Evolutionary conservation across 257 asterid species (phyloP).

Genomic region (Penstemon eatonii): DNA sequence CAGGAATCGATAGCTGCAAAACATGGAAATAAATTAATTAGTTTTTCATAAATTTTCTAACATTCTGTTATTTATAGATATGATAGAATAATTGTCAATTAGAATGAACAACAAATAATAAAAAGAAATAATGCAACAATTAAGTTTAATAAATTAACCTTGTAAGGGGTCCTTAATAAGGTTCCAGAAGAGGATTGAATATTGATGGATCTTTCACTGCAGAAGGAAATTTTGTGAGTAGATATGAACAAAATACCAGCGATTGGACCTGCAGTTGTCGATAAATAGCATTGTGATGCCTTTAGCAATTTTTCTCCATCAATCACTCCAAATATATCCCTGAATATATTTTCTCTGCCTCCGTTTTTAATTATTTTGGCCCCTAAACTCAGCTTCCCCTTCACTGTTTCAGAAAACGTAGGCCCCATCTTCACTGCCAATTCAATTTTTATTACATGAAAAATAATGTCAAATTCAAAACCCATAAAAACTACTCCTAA

Average conservation of each 20-base stretch:
- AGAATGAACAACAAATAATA: too few species aligned
- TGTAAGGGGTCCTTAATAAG: conserved; percentile 54
- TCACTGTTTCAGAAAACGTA: conserved; percentile 69
- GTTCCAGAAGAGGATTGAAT: conserved; percentile 50
- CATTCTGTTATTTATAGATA: too few species aligned
- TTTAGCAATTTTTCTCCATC: conserved; percentile 64
- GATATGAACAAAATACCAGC: conserved; percentile 83
- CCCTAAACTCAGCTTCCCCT: conserved; percentile 78
- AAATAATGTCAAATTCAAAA: neutral
- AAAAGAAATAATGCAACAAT: too few species aligned
- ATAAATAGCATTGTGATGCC: conserved; percentile 87
- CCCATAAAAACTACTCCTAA: neutral
- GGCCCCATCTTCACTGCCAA: conserved; percentile 67
- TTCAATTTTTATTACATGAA: neutral
- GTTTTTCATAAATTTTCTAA: too few species aligned
- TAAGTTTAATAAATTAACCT: conserved; percentile 40
- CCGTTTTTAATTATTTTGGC: conserved; percentile 70
- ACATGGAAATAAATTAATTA: neutral
- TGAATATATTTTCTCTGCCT: conserved; percentile 71
- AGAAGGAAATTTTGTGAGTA: conserved; percentile 60
- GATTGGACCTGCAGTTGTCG: conserved; percentile 86
- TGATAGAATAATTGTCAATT: too few species aligned
- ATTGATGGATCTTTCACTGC: conserved; percentile 74
- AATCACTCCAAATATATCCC: conserved; percentile 46
- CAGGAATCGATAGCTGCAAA: conserved; percentile 66